Base-by-base conservation (phyloP, 106 monocot species). In the Iris macrosiphon region DNA sequence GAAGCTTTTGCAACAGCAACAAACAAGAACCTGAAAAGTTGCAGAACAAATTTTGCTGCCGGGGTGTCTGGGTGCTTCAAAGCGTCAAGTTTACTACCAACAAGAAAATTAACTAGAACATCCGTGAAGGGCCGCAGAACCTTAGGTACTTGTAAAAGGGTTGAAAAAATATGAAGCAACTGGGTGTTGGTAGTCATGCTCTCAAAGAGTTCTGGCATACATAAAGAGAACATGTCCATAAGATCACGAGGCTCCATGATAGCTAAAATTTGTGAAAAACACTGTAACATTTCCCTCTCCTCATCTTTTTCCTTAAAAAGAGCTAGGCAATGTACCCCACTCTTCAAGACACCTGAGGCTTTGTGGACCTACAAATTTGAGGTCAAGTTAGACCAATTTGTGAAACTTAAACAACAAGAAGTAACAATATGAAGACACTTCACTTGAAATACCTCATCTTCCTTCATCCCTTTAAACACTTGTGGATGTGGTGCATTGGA, bases 241-340 rank as follows among this genome's bases (percentile, higher is more conserved):
- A 98, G 67, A 43, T 98, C 98, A 3, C 98, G 91, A 62, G 90
- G 75, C 67, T 91, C 98, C 98, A 98, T 91, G 66, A 98, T 87
- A 67, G 87, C 80, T 59, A 98, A 78, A 63, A 87, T 87, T 40
- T 83, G 91, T 33, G 98, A 91, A 70, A 98, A 87, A 52, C 65
- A 71, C 26, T 87, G 86, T 54, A 98, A 41, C 64, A 84, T 91
- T 57, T 98, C 98, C 31, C 91, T 91, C 59, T 98, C 98, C 53
- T 98, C 98, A 29, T 98, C 89, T 57, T 96, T 96, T 61, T 98
- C 98, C 72, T 79, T 98, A 55, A 83, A 91, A 45, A 98, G 71
- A 52, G 87, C 75, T 50, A 98, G 75, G 62, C 98, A 91, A 64
- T 87, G 78, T 58, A 91, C 87, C 48, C 91, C 98, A 74, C 83